Evolutionary conservation across 2,329 filamentous ascomycete species (phyloP), one percentile per base, ranked within the genome.

Genomic region (Cercospora janseana): DNA sequence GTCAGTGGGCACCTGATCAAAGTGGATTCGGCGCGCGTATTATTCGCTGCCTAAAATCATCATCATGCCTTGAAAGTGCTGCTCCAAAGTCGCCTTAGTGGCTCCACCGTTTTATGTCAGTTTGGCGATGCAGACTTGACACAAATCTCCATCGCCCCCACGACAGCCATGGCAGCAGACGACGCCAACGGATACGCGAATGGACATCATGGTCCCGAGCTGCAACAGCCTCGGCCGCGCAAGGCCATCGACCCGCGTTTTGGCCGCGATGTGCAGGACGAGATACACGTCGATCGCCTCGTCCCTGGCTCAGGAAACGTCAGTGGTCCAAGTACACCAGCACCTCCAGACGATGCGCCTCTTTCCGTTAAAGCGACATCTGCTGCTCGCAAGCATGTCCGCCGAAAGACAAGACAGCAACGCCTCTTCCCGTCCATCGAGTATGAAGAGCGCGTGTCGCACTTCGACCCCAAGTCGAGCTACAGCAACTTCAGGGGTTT

Each of bases 401-500:
- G 90, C 65, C 57, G 53, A 18, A 59, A 61, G 50, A 60, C 56
- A 15, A 87, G 86, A 52, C 86, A 89, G 62, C 84, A 86, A 58
- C 85, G 85, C 50, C 77, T 96, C 60, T 98, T 97, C 68, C 92
- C 94, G 16, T 93, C 88, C 16, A 90, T 95, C 66, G 88, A 95
- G 64, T 98, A 92, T 72, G 81, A 88, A 31, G 85, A 87, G 53
- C 86, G 93, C 50, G 85, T 97, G 16, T 97, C 92, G 13, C 92
- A 98, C 72, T 95, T 98, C 67, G 93, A 98, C 66, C 90, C 91
- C 0, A 79, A 82, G 42, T 95, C 88, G 70, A 90, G 95, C 64
- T 91, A 97, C 69, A 84, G 84, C 64, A 90, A 98, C 70, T 98
- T 98, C 69, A 83, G 89, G 62, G 93, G 93, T 66, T 98, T 98